Evolutionary conservation across 2,329 filamentous ascomycete genomes (phyloP), one percentile per base, ranked within the genome.

Genomic region (Arthrocladium fulminans): DNA sequence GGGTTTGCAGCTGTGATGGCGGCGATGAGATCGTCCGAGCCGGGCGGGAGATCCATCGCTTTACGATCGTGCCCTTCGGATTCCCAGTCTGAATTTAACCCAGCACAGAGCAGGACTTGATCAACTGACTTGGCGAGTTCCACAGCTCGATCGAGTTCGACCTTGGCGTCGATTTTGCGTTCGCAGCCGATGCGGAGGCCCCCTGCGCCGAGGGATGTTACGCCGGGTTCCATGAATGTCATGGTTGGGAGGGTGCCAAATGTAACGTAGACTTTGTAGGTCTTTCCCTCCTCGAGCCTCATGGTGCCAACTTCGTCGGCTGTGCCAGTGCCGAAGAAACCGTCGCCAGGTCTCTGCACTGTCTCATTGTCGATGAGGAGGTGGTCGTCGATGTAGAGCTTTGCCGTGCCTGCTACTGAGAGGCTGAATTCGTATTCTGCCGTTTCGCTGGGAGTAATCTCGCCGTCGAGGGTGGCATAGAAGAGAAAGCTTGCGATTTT

Each of bases 51-150:
- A 50, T 77, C 72, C 76, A 80, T 77, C 60, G 70, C 68, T 9
- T 69, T 65, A 48, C 78, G 73, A 56, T 81, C 77, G 32, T 77
- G 73, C 25, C 84, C 84, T 67, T 89, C 86, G 0, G 81, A 83
- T 63, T 90, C 86, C 84, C 85, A 90, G 60, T 90, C 85, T 30
- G 76, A 77, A 59, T 88, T 89, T 41, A 92, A 74, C 1, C 87
- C 87, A 1, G 81, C 82, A 60, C 86, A 85, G 47, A 92, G 72
- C 52, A 92, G 75, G 41, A 89, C 86, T 60, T 89, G 83, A 49
- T 90, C 85, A 1, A 82, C 81, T 35, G 77, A 73, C 60, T 74
- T 76, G 24, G 87, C 87, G 5, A 84, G 70, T 23, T 75, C 71
- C 1, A 84, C 82, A 0, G 86, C 85, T 51, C 80, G 73, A 43